Conservation (phyloP, 495 filamentous ascomycete species). For the Xylaria acuta region DNA sequence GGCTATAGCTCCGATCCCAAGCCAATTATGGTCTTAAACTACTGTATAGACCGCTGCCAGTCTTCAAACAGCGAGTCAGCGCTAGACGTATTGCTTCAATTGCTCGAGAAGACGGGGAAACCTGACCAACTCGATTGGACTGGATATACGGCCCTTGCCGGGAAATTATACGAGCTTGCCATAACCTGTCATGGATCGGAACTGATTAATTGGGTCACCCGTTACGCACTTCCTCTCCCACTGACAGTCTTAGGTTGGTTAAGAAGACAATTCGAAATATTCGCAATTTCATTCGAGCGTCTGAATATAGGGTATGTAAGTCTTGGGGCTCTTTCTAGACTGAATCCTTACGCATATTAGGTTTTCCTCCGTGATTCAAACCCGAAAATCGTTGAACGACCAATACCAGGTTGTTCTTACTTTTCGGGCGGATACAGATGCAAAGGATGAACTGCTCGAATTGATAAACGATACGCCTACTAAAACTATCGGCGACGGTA, state of each 20-base stretch:
- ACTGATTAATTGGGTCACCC: not conserved
- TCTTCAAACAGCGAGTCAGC: conserved; percentile 1
- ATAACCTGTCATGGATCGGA: not conserved
- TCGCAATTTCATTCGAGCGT: conserved; percentile 5
- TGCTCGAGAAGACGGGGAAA: not conserved
- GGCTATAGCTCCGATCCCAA: not conserved
- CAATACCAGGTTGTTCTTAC: not conserved
- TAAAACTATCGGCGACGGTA: not conserved
- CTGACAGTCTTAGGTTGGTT: not conserved
- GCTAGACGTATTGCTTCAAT: not conserved
- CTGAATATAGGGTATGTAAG: not conserved
- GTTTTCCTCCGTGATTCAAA: conserved; percentile 1
- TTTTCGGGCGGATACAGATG: not conserved
- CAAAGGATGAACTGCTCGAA: not conserved
- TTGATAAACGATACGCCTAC: not conserved
- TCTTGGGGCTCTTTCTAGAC: not conserved
- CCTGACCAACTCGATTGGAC: not conserved
- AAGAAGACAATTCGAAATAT: conserved; percentile 1
- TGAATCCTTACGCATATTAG: not conserved
- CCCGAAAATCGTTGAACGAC: not conserved
- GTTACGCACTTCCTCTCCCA: not conserved
- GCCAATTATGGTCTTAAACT: not conserved
- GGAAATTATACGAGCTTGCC: not conserved
- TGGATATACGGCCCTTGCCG: not conserved
- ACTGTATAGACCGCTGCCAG: conserved; percentile 4